A percentile compares a stretch with the other conserved stretches of the same genome.
phyloP scores from a whole-genome alignment of 805 yeast species.

The Kuraishia piskuri region DNA sequence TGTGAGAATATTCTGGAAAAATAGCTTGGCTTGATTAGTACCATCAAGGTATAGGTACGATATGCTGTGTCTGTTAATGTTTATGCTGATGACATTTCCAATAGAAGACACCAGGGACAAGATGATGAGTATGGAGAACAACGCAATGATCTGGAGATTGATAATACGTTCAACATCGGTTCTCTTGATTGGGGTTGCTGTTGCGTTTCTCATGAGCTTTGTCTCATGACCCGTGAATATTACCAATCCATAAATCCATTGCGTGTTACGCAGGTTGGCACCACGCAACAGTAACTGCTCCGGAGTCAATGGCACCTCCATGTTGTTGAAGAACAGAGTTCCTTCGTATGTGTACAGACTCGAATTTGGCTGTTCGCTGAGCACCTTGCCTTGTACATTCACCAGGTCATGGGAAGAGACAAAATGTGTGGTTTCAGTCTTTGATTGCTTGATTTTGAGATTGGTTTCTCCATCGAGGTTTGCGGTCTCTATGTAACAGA shows the following conservation, averaged over 20 bases:
- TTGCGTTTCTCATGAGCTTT: constrained; percentile 95
- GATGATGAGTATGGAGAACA: constrained; percentile 71
- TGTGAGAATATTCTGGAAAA: constrained; percentile 82
- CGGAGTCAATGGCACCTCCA: constrained; percentile 68
- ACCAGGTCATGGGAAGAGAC: constrained; percentile 57
- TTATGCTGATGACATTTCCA: constrained; percentile 75
- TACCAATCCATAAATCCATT: constrained; percentile 90
- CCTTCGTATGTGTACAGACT: constrained; percentile 95
- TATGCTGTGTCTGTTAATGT: constrained; percentile 41
- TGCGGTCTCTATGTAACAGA: constrained; percentile 96
- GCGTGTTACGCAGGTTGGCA: constrained; percentile 89
- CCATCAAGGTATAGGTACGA: constrained; percentile 63
- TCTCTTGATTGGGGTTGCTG: constrained; percentile 95
- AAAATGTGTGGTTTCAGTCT: constrained; percentile 63
- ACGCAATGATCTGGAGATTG: constrained; percentile 82
- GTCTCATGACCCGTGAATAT: constrained; percentile 98
- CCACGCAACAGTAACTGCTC: constrained; percentile 92
- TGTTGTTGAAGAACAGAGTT: constrained; percentile 51
- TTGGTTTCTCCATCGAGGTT: constrained; percentile 97
- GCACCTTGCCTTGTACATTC: constrained; percentile 46
- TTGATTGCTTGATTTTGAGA: constrained; percentile 86
- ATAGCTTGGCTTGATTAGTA: constrained; percentile 57
- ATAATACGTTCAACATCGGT: constrained; percentile 96
- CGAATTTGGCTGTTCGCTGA: constrained; percentile 90
- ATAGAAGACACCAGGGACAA: constrained; percentile 74